Evolutionary conservation across 2,329 filamentous ascomycete species (phyloP).

Genomic region (Kalmusia sp.): DNA sequence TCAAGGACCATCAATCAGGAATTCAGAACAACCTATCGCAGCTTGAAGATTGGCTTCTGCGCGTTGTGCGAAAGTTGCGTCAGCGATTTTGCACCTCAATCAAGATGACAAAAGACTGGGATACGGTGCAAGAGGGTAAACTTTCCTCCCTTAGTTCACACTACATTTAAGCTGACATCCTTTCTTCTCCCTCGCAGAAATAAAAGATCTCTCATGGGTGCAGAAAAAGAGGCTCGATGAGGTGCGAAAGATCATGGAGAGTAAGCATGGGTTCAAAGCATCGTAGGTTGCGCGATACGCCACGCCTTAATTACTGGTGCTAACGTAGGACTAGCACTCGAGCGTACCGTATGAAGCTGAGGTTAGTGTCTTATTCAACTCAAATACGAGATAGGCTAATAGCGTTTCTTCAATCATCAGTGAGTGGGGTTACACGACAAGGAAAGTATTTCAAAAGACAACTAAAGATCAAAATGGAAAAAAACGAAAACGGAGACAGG

Average conservation of each 20-base stretch:
- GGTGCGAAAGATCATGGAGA: conserved; percentile 43
- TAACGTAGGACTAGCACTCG: conserved; percentile 30
- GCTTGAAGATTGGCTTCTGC: conserved; percentile 7
- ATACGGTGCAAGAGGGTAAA: conserved; percentile 26
- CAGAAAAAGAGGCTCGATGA: conserved; percentile 43
- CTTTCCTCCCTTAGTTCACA: neutral
- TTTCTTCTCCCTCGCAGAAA: conserved; percentile 19
- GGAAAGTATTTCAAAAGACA: conserved; percentile 23
- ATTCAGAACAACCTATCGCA: too few species aligned
- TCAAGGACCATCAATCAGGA: too few species aligned
- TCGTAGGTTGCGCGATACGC: conserved; percentile 32
- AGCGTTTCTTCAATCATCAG: conserved; percentile 1
- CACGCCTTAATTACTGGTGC: too few species aligned
- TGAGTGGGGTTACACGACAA: conserved; percentile 41
- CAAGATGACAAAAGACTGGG: conserved; percentile 43
- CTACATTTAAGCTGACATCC: conserved; percentile 7
- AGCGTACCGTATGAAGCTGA: conserved; percentile 46
- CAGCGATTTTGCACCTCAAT: neutral
- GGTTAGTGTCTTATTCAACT: neutral
- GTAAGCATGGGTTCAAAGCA: conserved; percentile 39
- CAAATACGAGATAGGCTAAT: neutral
- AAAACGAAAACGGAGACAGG: conserved; percentile 3
- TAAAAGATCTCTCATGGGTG: conserved; percentile 40
- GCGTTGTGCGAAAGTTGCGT: neutral
- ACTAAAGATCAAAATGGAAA: conserved; percentile 7